Base-by-base conservation (phyloP, 495 filamentous ascomycete species). In the Penicillium bovifimosum region DNA sequence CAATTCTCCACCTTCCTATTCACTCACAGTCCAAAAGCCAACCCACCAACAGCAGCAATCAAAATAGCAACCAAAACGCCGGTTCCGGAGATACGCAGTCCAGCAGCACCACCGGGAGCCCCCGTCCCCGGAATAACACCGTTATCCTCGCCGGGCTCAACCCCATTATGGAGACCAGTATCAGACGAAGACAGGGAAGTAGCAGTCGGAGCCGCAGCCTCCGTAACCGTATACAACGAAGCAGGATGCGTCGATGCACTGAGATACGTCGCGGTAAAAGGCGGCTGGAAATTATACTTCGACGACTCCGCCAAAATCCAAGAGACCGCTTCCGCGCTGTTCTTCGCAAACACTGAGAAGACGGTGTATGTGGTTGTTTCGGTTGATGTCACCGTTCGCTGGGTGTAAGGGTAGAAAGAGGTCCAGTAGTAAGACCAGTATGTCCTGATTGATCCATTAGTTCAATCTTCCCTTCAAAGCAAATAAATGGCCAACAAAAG, bases 361-460 rank as follows among this genome's bases (percentile, higher is more conserved):
- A 56, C 29, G 27, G 58, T 61, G 0, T 17, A 46, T 1, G 58
- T 64, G 3, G 49, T 61, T 6, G 52, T 59, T 8, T 13, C 27
- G 1, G 61, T 64, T 0, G 61, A 64, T 8, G 61, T 64, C 5
- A 64, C 58, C 0, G 54, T 58, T 39, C 31, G 35, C 8, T 46
- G 47, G 1, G 54, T 61, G 42, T 64, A 64, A 4, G 61, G 58
- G 1, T 45, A 20, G 29, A 24, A 46, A 27, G 61, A 61, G 14
- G 61, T 64, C 61, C 61, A 64, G 48, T 51, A 61, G 13, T 61
- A 64, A 38, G 47, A 58, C 44, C 46, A 64, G 14, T 56, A 64
- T 13, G 58, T 54, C 61, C 61, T 64, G 36, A 13, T 24, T 24
- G 20, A n/a, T n/a, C n/a, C n/a, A n/a, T n/a, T n/a, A n/a, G n/a